Base-by-base conservation (phyloP, 1,284 basidiomycete genomes). In the Trichosporon faecale region DNA sequence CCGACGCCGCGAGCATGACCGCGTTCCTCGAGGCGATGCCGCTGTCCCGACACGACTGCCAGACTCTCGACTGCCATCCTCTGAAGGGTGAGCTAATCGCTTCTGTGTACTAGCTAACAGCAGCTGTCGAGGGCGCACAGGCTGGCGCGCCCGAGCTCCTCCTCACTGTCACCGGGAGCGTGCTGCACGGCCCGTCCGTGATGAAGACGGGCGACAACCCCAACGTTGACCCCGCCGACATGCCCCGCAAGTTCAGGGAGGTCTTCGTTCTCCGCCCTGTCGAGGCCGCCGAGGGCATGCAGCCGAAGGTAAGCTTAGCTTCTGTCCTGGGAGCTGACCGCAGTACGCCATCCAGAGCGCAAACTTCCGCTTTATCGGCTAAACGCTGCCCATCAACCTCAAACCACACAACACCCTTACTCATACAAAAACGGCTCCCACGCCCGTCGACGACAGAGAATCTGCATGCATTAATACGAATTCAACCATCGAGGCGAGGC, bases 51-150 rank as follows among this genome's bases (percentile, higher is more conserved):
- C 80, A 82, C 71, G 80, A 82, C 74, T 72, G 77, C 5, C 80
- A 82, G 67, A 76, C 79, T 4, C 70, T 82, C 16, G 80, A 82
- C 69, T 82, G 80, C 73, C 80, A 82, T 73, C 80, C 80, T 16
- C 66, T 74, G 27, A 68, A 72, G 61, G n/a, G 67, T 70, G 23
- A n/a, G 68, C 68, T 29, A 6, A 23, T 4, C 27, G 12, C 2
- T 18, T 16, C 25, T 9, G 9, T 3, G n/a, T 18, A 12, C 18
- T 3, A 46, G 25, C 66, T 69, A 25, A 70, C 67, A 1, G 25
- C 23, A 73, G 70, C 72, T 16, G 33, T 68, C 12, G 67, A 75
- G 49, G 74, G 75, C 35, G 64, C 74, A 18, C 63, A 71, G 1
- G 55, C 64, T 21, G 66, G 74, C 9, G 75, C 80, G 1, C 80